phyloP scores from a whole-genome alignment of 345 rosid genomes.

The Sonneratia caseolaris region DNA sequence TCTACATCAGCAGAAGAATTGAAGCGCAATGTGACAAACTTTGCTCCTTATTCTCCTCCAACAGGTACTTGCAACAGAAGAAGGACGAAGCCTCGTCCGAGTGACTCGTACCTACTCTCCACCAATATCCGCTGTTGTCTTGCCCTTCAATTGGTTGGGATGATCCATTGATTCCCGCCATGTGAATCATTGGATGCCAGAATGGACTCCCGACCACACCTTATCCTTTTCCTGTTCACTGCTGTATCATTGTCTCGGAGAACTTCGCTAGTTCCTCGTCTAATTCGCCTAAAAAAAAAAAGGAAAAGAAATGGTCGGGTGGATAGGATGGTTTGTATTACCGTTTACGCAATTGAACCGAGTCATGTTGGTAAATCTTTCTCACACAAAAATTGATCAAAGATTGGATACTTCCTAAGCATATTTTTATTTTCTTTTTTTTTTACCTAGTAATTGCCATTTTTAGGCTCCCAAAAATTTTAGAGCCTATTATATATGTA shows the following conservation, averaged over 20 bases:
- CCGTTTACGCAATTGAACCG: no score
- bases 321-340: no score
- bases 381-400: no score
- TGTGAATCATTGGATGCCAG: background rate
- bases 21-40: background rate
- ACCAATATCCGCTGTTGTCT: background rate
- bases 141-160: background rate
- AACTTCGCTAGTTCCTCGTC: background rate
- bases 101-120: background rate
- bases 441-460: no score
- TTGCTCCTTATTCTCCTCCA: background rate
- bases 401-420: no score
- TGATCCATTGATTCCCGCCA: background rate
- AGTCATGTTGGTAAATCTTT: no score
- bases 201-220: background rate
- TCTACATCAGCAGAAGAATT: background rate
- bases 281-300: background rate
- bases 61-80: conserved; percentile 10
- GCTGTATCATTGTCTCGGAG: background rate
- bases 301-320: no score
- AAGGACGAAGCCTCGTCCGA: conserved; percentile 4
- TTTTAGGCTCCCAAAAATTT: no score
- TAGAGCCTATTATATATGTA: no score
- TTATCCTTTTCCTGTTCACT: background rate
- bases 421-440: no score